These are phyloP conservation scores for Claviceps quebecensis DNA, from an alignment of 2,329 filamentous ascomycete genomes.

Conservation along the genomic window DNA sequence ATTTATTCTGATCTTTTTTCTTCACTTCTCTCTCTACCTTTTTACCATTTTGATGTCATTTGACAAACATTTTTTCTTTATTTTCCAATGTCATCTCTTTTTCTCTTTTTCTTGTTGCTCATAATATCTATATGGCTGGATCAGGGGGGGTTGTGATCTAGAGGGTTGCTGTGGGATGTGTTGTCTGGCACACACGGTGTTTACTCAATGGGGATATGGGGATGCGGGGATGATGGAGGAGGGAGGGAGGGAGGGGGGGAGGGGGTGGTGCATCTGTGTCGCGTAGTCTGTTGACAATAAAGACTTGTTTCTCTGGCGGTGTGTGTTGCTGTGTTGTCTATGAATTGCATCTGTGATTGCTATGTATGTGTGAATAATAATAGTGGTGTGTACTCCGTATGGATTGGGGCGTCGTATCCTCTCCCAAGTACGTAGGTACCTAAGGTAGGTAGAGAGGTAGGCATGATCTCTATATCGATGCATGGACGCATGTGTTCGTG, in stretches of 20 bases:
- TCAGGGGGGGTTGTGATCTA: neutral
- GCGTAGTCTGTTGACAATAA: conserved; percentile 2
- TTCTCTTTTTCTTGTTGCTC: conserved; percentile 1
- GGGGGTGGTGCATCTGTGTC: neutral
- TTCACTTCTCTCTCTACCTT: neutral
- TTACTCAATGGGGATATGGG: neutral
- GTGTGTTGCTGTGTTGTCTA: neutral
- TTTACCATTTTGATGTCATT: neutral
- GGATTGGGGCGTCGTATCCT: too few relatives aligned
- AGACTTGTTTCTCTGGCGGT: neutral
- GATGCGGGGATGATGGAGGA: neutral
- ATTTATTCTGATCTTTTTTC: neutral
- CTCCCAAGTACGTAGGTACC: too few relatives aligned
- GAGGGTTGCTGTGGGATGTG: conserved; percentile 5
- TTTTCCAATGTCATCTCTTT: neutral
- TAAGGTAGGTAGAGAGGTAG: too few relatives aligned
- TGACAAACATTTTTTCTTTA: neutral
- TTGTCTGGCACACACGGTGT: conserved; percentile 5
- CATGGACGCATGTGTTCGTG: too few relatives aligned
- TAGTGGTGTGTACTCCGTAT: too few relatives aligned
- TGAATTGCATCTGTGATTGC: too few relatives aligned
- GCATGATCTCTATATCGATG: too few relatives aligned
- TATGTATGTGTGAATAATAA: too few relatives aligned
- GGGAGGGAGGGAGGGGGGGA: too few relatives aligned
- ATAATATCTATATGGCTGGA: conserved; percentile 1